These are phyloP conservation scores for Populus euphratica DNA, from an alignment of 345 rosid genomes.

Conservation along the genomic window DNA sequence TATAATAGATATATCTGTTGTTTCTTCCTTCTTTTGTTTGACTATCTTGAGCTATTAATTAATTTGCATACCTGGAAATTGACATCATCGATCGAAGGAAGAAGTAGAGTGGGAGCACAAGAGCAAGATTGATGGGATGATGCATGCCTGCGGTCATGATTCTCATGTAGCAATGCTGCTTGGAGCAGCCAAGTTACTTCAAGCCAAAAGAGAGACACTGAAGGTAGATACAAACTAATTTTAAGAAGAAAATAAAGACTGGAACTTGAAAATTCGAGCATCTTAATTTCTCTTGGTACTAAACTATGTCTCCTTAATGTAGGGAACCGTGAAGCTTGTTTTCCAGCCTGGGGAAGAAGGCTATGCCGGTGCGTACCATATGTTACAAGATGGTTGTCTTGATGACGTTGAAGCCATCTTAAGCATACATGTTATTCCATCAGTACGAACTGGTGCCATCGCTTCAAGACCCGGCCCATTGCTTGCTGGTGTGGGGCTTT, in stretches of 20 bases:
- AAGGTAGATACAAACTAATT: conserved; percentile 35
- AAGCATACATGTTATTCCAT: conserved; percentile 55
- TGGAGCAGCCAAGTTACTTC: conserved; percentile 73
- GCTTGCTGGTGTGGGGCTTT: conserved; percentile 59
- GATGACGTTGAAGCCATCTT: conserved; percentile 55
- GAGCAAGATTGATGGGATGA: conserved; percentile 61
- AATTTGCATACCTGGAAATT: too few species aligned
- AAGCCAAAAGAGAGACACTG: conserved; percentile 33
- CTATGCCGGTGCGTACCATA: conserved; percentile 58
- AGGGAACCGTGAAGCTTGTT: conserved; percentile 74
- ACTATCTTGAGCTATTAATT: too few species aligned
- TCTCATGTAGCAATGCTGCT: conserved; percentile 74
- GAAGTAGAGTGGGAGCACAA: conserved; percentile 67
- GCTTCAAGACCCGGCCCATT: conserved; percentile 58
- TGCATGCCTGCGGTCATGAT: conserved; percentile 84
- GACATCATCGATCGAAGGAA: conserved; percentile 38
- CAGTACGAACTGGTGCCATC: conserved; percentile 41
- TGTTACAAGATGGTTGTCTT: conserved; percentile 55
- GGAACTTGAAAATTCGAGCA: neutral
- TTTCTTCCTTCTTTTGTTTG: too few species aligned
- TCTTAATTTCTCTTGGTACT: neutral
- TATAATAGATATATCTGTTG: too few species aligned
- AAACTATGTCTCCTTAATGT: neutral
- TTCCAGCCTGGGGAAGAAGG: conserved; percentile 88
- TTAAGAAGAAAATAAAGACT: neutral